phyloP scores from a whole-genome alignment of 139 green algal genomes.

The Gonium pectorale region DNA sequence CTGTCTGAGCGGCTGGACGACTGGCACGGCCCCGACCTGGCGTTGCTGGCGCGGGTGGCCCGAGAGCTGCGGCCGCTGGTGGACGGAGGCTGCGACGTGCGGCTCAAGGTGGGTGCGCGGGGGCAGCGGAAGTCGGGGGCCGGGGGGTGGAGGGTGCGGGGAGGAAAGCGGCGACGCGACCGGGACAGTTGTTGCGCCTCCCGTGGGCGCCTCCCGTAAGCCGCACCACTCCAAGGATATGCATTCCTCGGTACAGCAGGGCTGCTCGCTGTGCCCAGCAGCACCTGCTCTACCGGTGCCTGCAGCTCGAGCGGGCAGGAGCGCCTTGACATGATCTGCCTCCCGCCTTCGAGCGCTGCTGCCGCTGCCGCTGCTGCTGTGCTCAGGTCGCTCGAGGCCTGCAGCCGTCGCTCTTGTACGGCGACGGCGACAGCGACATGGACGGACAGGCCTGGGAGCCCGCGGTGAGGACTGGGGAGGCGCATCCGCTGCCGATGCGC shows the following conservation, averaged over 20 bases:
- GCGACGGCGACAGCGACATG: slow-evolving; percentile 22
- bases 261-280: too few relatives aligned
- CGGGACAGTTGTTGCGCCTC: too few relatives aligned
- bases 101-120: slow-evolving; percentile 7
- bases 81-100: slow-evolving; percentile 12
- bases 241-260: too few relatives aligned
- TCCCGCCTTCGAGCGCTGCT: neutral
- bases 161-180: neutral
- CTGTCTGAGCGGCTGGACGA: slow-evolving; percentile 32
- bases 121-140: neutral
- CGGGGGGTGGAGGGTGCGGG: neutral
- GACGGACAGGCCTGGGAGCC: slow-evolving; percentile 30
- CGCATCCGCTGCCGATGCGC: too few relatives aligned
- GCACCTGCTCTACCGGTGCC: too few relatives aligned
- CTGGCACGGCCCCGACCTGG: slow-evolving; percentile 12
- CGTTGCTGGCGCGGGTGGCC: slow-evolving; percentile 14
- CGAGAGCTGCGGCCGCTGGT: slow-evolving; percentile 28
- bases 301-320: too few relatives aligned
- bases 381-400: neutral
- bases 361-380: neutral
- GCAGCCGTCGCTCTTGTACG: slow-evolving; percentile 15
- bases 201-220: too few relatives aligned
- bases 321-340: too few relatives aligned
- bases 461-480: neutral
- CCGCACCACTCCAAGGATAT: too few relatives aligned